Evolutionary conservation across 2,329 filamentous ascomycete species (phyloP).

Genomic region (Boeremia exigua): DNA sequence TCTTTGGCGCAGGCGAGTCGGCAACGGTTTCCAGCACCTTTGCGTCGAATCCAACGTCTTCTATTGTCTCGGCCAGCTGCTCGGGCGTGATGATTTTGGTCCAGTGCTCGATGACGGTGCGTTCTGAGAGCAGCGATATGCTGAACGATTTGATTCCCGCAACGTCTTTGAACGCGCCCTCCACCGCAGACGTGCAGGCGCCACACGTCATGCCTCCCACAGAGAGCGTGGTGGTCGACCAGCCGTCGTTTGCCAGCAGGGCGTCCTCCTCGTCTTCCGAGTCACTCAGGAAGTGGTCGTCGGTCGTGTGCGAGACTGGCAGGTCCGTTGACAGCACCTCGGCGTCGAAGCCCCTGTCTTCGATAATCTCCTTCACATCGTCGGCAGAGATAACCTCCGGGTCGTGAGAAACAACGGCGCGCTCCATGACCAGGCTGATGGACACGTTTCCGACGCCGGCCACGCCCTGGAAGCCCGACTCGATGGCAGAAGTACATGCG

Average conservation of each 20-base stretch:
- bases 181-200: conserved; percentile 84
- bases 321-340: conserved; percentile 84
- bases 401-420: conserved; percentile 93
- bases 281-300: conserved; percentile 46
- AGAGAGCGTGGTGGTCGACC: conserved; percentile 72
- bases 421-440: conserved; percentile 92
- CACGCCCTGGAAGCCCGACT: conserved; percentile 84
- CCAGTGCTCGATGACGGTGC: conserved; percentile 86
- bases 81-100: conserved; percentile 59
- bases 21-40: conserved; percentile 74
- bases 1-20: conserved; percentile 41
- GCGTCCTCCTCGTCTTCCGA: conserved; percentile 44
- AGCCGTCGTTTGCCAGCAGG: conserved; percentile 46
- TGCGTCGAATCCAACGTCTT: conserved; percentile 79
- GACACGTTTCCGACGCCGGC: conserved; percentile 85
- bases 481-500: conserved; percentile 93
- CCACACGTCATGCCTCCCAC: conserved; percentile 92
- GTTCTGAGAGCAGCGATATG: conserved; percentile 82
- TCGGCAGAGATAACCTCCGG: conserved; percentile 75
- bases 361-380: conserved; percentile 81
- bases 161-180: conserved; percentile 78
- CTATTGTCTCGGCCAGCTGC: conserved; percentile 64
- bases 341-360: conserved; percentile 91
- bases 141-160: conserved; percentile 76
- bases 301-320: conserved; percentile 56